A percentile compares a stretch with the other conserved stretches of the same genome.
These are phyloP conservation scores for Psilocybe cyanescens DNA, from an alignment of 768 basidiomycete genomes.

Conservation along the genomic window DNA sequence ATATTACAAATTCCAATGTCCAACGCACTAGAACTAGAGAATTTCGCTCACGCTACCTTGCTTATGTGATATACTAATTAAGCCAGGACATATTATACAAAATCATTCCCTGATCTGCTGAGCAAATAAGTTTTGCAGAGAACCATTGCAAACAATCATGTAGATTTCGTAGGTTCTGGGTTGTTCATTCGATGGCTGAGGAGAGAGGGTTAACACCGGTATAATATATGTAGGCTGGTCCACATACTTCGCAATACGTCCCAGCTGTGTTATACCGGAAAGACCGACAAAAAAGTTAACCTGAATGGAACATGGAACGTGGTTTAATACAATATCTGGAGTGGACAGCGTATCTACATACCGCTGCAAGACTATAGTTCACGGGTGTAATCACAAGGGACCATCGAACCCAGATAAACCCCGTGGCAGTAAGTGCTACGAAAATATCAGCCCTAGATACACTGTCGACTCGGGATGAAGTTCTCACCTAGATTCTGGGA, in stretches of 20 bases:
- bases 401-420: constrained; percentile 98
- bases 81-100: no score
- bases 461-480: background rate
- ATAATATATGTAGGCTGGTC: background rate
- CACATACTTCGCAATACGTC: constrained; percentile 69
- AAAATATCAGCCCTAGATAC: background rate
- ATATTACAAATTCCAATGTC: no score
- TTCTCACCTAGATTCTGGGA: constrained; percentile 89
- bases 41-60: no score
- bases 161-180: constrained; percentile 35
- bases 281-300: constrained; percentile 84
- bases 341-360: constrained; percentile 39
- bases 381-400: constrained; percentile 93
- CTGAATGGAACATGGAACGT: constrained; percentile 31
- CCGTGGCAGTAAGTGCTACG: constrained; percentile 88
- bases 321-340: no score
- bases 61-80: no score
- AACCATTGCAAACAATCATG: constrained; percentile 1
- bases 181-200: constrained; percentile 40
- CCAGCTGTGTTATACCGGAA: constrained; percentile 69
- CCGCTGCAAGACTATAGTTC: constrained; percentile 95
- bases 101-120: no score
- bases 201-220: background rate
- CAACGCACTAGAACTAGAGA: no score
- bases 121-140: no score